Evolutionary conservation across 2,329 filamentous ascomycete species (phyloP).

Genomic region (Aspergillus flavus): DNA sequence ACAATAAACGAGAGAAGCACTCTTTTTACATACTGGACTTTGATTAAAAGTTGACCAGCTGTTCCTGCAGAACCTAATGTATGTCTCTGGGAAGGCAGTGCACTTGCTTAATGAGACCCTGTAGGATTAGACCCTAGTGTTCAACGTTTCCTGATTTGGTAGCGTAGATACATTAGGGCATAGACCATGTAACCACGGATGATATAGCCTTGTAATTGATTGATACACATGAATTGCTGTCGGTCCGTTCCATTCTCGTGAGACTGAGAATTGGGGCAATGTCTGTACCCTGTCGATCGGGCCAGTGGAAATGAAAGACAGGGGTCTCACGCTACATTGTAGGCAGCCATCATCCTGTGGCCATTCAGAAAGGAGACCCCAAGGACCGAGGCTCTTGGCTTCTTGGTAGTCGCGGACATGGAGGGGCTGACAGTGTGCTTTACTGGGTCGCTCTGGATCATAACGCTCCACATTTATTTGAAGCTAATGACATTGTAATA

Average conservation of each 20-base stretch:
- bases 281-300: neutral
- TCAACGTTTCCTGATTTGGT: neutral
- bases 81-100: neutral
- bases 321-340: neutral
- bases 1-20: neutral
- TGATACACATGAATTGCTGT: neutral
- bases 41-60: neutral
- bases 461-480: neutral
- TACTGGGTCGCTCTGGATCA: neutral
- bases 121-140: neutral
- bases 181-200: neutral
- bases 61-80: neutral
- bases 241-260: neutral
- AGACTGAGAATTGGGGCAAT: too few relatives aligned
- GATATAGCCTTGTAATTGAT: neutral
- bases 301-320: neutral
- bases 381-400: neutral
- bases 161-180: neutral
- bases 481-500: neutral
- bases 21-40: neutral
- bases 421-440: neutral
- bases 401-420: neutral
- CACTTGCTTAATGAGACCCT: neutral
- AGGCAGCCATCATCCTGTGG: neutral
- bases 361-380: neutral